Base-by-base conservation (phyloP, 306 rosid genomes). In the Trifolium subterraneum region DNA sequence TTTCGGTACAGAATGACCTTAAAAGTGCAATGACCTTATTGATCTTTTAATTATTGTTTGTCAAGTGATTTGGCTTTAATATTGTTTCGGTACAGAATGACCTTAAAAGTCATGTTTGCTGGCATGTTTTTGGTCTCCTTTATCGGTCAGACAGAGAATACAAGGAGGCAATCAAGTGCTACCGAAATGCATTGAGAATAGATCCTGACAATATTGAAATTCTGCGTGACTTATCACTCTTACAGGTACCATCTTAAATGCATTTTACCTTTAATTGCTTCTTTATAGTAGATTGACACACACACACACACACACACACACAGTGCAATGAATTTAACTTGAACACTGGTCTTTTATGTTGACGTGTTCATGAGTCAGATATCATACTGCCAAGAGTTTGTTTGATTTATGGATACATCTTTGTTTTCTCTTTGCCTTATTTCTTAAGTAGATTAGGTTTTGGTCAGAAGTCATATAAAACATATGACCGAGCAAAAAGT, bases 191-290 rank as follows among this genome's bases (percentile, higher is more conserved):
- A 6, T 85, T 93, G 78, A 88, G 78, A 78, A 93, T 89, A 82
- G 98, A 93, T 83, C 97, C 98, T 2, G 98, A 93, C 77, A 93
- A 93, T 85, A 91, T 93, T 83, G 98, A 93, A 87, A 93, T 93
- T 59, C 80, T 93, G 38, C 88, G 97, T 36, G 98, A 93, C 79
- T 82, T 93, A 50, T 93, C 98, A 45, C 95, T 93, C 44, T 80
- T 93, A 71, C 98, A 93, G 91, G 98, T 90, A 78, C 3, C 71
- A 69, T 41, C n/a, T 55, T 23, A 42, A 73, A 74, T 64, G 48
- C 42, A 42, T 10, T 13, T 64, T 42, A 68, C 65, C 78, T 78
- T 11, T 69, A 19, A 52, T 67, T 84, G 58, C 62, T 71, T 73
- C 18, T 55, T 56, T 54, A 50, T 29, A 27, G 67, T 52, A 12